A percentile compares a stretch with the other conserved stretches of the same genome.
These are phyloP conservation scores for Parafenestella ontariensis DNA, from an alignment of 2,329 filamentous ascomycete species.

Conservation along the genomic window DNA sequence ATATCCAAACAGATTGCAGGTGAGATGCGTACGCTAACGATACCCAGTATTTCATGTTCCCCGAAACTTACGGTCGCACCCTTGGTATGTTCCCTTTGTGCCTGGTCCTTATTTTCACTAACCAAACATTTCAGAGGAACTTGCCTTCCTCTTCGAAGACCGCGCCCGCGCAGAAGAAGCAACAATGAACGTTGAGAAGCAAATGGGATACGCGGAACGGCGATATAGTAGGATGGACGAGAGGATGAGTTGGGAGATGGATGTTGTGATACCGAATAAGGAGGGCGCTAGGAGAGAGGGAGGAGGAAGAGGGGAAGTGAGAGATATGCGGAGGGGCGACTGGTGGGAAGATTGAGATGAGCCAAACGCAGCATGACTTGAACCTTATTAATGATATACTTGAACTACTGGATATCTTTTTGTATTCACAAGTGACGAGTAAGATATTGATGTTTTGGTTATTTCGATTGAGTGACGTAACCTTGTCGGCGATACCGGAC, in stretches of 20 bases:
- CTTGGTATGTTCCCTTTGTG: too few species aligned
- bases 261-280: conserved; percentile 8
- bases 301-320: background rate
- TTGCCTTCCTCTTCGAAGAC: conserved; percentile 56
- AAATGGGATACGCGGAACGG: conserved; percentile 30
- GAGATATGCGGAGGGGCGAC: background rate
- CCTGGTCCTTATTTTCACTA: too few species aligned
- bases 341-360: background rate
- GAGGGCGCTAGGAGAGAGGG: background rate
- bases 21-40: too few species aligned
- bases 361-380: too few species aligned
- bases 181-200: conserved; percentile 38
- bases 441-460: too few species aligned
- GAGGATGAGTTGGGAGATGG: conserved; percentile 22
- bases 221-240: conserved; percentile 9
- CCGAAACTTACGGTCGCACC: conserved; percentile 73
- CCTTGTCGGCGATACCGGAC: too few species aligned
- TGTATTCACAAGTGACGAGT: too few species aligned
- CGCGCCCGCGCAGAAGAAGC: conserved; percentile 37
- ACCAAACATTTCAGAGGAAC: too few species aligned
- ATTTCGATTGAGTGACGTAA: too few species aligned
- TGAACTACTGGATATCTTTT: too few species aligned
- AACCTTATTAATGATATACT: too few species aligned
- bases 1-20: too few species aligned
- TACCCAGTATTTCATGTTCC: conserved; percentile 66